Evolutionary conservation across 1,284 basidiomycete species (phyloP), one percentile per base, ranked within the genome.

Genomic region (Ustilago vetiveriae): DNA sequence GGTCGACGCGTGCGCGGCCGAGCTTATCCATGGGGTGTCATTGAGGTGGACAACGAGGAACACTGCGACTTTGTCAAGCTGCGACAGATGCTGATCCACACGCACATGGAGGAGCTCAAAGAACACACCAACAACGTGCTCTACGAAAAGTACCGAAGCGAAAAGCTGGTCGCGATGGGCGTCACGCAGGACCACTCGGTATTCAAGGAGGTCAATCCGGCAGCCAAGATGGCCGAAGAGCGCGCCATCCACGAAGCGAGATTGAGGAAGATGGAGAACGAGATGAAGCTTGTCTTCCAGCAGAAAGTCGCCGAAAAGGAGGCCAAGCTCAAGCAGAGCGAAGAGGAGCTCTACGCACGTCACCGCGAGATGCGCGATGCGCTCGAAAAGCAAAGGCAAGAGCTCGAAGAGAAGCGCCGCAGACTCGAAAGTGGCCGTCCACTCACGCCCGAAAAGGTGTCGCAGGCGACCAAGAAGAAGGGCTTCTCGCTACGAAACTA

Each of bases 321-420:
- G 57, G 72, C 78, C 52, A 81, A 81, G 72, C 75, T 81, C 49
- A 81, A 81, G 72, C 79, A 81, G 71, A 76, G 73, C 65, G 79
- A 81, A 46, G 79, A 81, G 57, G 79, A 81, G 72, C 70, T 81
- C 35, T 81, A 81, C 46, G 77, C 78, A 23, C 76, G 79, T 46
- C 79, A 81, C 58, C 67, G 78, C 42, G 78, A 81, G 69, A 81
- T 81, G 79, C 66, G 78, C 44, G 75, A 79, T 47, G 78, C 80
- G 17, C 86, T 98, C 78, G 96, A 98, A 85, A 98, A 95, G 86
- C 95, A 98, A 84, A 88, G 93, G 75, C 81, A 86, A 68, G 95
- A 98, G 81, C 86, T 98, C 76, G 95, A 98, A 84, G 95, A 98
- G 90, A 98, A 97, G 89, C 87, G 92, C 84, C 89, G 91, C 81